A percentile compares a stretch with the other conserved stretches of the same genome.
phyloP scores from a whole-genome alignment of 345 rosid species.

The Populus euphratica region DNA sequence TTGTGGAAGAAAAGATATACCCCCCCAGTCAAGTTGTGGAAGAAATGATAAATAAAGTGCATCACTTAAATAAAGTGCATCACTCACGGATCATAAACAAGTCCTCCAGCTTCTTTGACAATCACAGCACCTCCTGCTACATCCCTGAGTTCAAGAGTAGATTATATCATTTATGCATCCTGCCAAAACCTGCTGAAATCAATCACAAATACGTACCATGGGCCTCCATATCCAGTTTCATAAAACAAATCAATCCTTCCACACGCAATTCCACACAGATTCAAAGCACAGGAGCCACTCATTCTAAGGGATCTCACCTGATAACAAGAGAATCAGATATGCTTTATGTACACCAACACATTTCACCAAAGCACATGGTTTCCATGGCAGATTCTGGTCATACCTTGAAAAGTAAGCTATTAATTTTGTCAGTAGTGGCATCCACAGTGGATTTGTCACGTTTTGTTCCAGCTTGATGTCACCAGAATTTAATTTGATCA shows the following conservation, averaged over 20 bases:
- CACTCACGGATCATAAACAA: constrained; percentile 89
- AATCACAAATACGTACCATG: constrained; percentile 51
- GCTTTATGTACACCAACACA: neutral
- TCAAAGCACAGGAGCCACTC: constrained; percentile 90
- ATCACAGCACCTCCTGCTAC: constrained; percentile 86
- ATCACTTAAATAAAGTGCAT: constrained; percentile 24
- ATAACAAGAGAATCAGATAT: constrained; percentile 14
- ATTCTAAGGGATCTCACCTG: constrained; percentile 94
- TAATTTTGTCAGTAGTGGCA: constrained; percentile 67
- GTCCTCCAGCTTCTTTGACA: constrained; percentile 90
- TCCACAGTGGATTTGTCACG: constrained; percentile 74
- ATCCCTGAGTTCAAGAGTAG: constrained; percentile 53
- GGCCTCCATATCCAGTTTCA: constrained; percentile 81
- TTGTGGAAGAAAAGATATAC: neutral
- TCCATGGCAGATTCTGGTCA: constrained; percentile 5
- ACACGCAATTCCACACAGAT: constrained; percentile 91
- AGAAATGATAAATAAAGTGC: neutral
- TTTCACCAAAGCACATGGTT: neutral
- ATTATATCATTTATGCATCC: neutral
- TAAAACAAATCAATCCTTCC: constrained; percentile 86
- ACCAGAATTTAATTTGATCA: constrained; percentile 16
- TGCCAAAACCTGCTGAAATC: neutral
- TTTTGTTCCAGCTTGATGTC: constrained; percentile 69
- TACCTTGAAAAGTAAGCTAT: constrained; percentile 79
- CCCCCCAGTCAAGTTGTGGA: neutral